These are phyloP conservation scores for Hypoxylon sp. DNA, from an alignment of 2,329 filamentous ascomycete species.

Conservation along the genomic window DNA sequence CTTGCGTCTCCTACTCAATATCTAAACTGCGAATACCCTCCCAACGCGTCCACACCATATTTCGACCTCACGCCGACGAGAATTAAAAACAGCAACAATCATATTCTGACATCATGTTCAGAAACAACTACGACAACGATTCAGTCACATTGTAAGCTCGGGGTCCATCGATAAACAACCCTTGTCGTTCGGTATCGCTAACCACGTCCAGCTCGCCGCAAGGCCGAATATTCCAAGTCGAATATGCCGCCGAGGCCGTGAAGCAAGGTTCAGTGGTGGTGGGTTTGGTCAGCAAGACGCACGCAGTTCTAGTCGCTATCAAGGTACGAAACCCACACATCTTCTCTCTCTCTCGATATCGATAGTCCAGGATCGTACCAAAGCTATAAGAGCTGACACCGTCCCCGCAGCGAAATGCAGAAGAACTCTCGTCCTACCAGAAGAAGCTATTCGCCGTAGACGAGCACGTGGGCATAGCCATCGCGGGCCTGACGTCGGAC, in stretches of 20 bases:
- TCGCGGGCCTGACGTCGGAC: constrained; percentile 96
- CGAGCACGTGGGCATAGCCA: constrained; percentile 93
- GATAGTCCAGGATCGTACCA: constrained; percentile 6
- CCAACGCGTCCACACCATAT: constrained; percentile 15
- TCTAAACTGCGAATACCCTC: constrained; percentile 35
- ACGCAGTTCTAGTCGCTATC: constrained; percentile 93
- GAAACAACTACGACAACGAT: constrained; percentile 99
- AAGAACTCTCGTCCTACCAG: constrained; percentile 99
- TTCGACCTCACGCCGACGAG: constrained; percentile 6
- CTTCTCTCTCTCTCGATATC: too few relatives aligned
- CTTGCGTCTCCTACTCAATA: constrained; percentile 43
- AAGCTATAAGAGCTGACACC: constrained; percentile 22
- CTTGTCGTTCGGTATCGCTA: constrained; percentile 41
- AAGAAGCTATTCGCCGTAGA: constrained; percentile 99
- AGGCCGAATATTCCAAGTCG: constrained; percentile 99
- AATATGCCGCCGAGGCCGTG: constrained; percentile 98
- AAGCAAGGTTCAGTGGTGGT: constrained; percentile 99
- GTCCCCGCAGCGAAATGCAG: constrained; percentile 85
- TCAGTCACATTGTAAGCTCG: constrained; percentile 94
- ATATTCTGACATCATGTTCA: constrained; percentile 80
- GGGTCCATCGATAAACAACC: constrained; percentile 24
- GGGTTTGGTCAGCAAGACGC: constrained; percentile 97
- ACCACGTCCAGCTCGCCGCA: constrained; percentile 84
- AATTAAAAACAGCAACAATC: constrained; percentile 2
- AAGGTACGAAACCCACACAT: constrained; percentile 74